Conservation (phyloP, 805 yeast species). For the Kuraishia piskuri region DNA sequence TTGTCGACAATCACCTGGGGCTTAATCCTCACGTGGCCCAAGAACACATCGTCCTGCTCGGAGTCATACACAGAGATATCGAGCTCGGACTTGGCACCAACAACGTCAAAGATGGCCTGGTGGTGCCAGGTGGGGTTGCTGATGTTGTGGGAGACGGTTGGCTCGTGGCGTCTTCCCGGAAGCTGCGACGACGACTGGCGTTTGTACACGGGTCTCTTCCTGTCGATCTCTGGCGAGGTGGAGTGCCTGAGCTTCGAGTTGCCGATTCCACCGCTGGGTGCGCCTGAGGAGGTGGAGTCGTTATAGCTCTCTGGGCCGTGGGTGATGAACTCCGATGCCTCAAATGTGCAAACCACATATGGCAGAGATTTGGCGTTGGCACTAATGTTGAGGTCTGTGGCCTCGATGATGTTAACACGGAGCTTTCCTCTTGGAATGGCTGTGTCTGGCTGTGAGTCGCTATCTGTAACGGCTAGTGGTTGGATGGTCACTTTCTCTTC, state of each 20-base stretch:
- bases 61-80: constrained; percentile 91
- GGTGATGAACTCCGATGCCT: constrained; percentile 83
- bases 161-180: constrained; percentile 8
- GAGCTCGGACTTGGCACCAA: constrained; percentile 74
- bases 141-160: neutral
- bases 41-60: constrained; percentile 67
- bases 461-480: constrained; percentile 24
- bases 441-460: constrained; percentile 12
- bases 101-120: constrained; percentile 86
- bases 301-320: constrained; percentile 57
- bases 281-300: constrained; percentile 8
- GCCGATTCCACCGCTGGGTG: constrained; percentile 8
- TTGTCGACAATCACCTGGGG: constrained; percentile 47
- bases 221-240: constrained; percentile 4
- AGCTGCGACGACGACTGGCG: constrained; percentile 35
- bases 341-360: constrained; percentile 86
- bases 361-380: constrained; percentile 55
- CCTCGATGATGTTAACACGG: constrained; percentile 74
- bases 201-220: constrained; percentile 26
- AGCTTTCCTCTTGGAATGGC: constrained; percentile 71
- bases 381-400: constrained; percentile 54
- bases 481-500: constrained; percentile 11
- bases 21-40: constrained; percentile 73
- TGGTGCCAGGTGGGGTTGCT: constrained; percentile 79
- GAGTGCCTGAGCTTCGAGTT: constrained; percentile 4